Base-by-base conservation (phyloP, 768 basidiomycete species). In the Termitomyces sp. region DNA sequence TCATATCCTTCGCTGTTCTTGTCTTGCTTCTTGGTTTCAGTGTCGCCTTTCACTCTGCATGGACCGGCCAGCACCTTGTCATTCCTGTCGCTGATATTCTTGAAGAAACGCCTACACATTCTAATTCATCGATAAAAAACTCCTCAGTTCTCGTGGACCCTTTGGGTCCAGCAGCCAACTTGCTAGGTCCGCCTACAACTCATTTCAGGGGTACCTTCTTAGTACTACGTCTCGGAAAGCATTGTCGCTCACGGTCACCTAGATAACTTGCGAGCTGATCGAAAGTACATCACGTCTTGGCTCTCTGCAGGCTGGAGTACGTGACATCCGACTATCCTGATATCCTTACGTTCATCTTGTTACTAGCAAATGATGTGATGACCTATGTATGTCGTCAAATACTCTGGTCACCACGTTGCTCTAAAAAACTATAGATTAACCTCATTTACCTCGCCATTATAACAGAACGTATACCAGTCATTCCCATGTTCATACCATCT, bases 261-360 rank as follows among this genome's bases (percentile, higher is more conserved):
- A 86, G 88, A 88, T 61, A 89, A 88, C 61, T 70, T 90, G 36
- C 79, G 77, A 16, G 70, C 79, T 20, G 81, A 87, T 56, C 72
- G 73, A 4, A 77, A 84, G 60, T 90, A 89, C 61, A 81, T 90
- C 58, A 85, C 87, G 1, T 86, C 86, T 14, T 90, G 86, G 86
- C 74, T 84, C 41, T 83, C 84, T 37, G 86, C 87, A n/a, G 88
- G 88, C 41, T 90, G 88, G 88, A 88, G 83, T 84, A 66, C 63
- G 83, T 77, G 31, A 48, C 43, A 29, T 37, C 46, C 31, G 14
- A 56, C 2, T 43, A 58, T 61, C 20, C 59, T 43, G 10, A 42
- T 26, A 46, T 16, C 37, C 24, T 26, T 46, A n/a, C 27, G 4
- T 48, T 53, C 46, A 67, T 54, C 43, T 55, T 49, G 36, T 41